Evolutionary conservation across 2,329 filamentous ascomycete species (phyloP).

Genomic region (Verticillium longisporum): DNA sequence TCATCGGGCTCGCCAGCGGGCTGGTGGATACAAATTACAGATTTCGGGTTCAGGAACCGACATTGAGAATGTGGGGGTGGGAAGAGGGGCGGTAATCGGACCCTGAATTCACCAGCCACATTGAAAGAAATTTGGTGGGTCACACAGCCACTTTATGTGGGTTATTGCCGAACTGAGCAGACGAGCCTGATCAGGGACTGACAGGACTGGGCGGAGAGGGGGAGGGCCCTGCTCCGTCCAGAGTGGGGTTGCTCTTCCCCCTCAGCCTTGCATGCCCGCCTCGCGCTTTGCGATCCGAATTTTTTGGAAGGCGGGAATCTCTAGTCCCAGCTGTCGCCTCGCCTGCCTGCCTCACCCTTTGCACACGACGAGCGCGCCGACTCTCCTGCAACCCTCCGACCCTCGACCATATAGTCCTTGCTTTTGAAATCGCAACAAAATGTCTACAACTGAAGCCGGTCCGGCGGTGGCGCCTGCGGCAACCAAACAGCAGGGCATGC

Average conservation of each 20-base stretch:
- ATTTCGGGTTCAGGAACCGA: not conserved
- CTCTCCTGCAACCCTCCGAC: not conserved
- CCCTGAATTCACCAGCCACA: not conserved
- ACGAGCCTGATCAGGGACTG: not conserved
- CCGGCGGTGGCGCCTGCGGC: constrained; percentile 24
- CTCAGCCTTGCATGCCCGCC: not conserved
- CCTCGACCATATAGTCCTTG: too few relatives aligned
- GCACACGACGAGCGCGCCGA: not conserved
- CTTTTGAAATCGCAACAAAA: constrained; percentile 17
- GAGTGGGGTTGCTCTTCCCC: not conserved
- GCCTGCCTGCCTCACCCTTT: not conserved
- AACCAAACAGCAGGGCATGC: constrained; percentile 55
- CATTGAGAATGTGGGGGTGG: not conserved
- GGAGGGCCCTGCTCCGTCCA: not conserved
- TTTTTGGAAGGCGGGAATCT: not conserved
- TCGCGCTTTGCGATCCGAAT: not conserved
- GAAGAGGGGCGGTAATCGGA: not conserved
- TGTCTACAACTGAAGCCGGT: constrained; percentile 32
- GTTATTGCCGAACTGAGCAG: not conserved
- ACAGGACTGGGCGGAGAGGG: not conserved
- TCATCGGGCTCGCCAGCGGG: not conserved
- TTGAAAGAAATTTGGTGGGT: not conserved
- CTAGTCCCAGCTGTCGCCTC: not conserved
- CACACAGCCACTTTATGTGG: not conserved
- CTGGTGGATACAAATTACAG: not conserved